Evolutionary conservation across 768 basidiomycete genomes (phyloP), one percentile per base, ranked within the genome.

Genomic region (Mycena filopes): DNA sequence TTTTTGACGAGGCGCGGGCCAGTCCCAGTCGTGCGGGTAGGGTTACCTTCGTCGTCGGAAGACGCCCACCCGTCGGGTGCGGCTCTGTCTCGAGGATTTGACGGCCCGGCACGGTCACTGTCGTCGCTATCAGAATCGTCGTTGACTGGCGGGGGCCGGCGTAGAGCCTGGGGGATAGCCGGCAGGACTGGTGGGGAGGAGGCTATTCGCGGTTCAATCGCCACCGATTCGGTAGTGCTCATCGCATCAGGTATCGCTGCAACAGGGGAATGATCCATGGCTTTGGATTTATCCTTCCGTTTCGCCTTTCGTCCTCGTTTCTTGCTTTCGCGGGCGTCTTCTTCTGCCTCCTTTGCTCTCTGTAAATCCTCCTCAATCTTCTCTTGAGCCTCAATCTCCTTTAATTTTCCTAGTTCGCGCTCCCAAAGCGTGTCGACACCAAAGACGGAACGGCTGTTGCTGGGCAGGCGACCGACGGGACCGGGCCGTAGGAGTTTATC

Each of bases 381-480:
- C 73, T 96, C 95, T 55, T 71, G 75, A 15, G 87, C 89, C 75
- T 97, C 90, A 0, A 96, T 92, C 64, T 88, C 83, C 66, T 86
- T 86, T 55, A 97, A 80, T 75, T 93, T 97, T 20, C 78, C 86
- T 82, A 95, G 85, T 77, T 98, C 96, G 42, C 87, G 84, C 73
- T 96, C 92, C 96, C 96, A 97, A 12, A 97, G 72, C n/a, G 91
- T 92, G 75, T 98, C 96, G 1, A 93, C 91, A 2, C 96, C 96
- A 72, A 97, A 98, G 12, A 96, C 94, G n/a, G 95, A 96, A 61
- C 85, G 87, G 41, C 84, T 85, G 41, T 84, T 85, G 43, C 79
- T 82, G 0, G 82, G 60, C 72, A 75, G 10, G 74, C 69, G 33
- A 75, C 75, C 41, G 75, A 26, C 73, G 74, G 50, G 71, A 59